Percentiles rank a stretch among this genome's conserved stretches.
Evolutionary conservation across 23 red algal genomes (phyloP).

Genomic region (Gracilariopsis chorda): DNA sequence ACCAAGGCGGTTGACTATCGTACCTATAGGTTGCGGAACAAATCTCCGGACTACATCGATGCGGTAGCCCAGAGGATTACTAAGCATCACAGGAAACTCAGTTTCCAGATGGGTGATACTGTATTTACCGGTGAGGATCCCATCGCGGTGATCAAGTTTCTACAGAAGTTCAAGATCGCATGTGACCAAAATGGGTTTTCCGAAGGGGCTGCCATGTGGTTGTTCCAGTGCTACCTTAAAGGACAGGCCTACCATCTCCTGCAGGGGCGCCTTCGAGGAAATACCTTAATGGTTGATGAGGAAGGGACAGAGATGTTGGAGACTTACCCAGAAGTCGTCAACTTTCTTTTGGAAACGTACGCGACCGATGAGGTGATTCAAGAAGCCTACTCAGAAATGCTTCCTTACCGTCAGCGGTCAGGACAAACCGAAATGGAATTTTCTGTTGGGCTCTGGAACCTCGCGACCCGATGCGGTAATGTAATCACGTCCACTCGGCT

Average conservation of each 20-base stretch:
- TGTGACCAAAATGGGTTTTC: not conserved
- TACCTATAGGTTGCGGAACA: not conserved
- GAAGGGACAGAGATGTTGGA: not conserved
- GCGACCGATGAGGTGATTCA: not conserved
- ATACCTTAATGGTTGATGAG: not conserved
- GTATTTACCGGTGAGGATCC: not conserved
- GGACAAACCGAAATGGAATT: not conserved
- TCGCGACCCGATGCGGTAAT: not conserved
- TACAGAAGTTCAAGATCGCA: not conserved
- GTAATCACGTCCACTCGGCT: no score
- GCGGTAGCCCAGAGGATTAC: not conserved
- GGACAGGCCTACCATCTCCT: not conserved
- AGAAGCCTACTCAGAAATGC: not conserved
- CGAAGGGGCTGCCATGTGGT: not conserved
- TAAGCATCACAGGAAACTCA: not conserved
- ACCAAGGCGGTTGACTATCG: conserved; percentile 29
- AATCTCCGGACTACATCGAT: not conserved
- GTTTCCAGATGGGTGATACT: not conserved
- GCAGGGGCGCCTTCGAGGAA: not conserved
- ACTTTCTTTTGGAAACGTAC: not conserved
- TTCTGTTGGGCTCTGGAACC: not conserved
- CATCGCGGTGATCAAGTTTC: not conserved
- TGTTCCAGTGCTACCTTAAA: not conserved
- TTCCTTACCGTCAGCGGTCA: not conserved
- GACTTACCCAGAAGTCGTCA: not conserved